Evolutionary conservation across 164 flowering plant genomes (phyloP), one percentile per base, ranked within the genome.

Genomic region (Protea cynaroides): DNA sequence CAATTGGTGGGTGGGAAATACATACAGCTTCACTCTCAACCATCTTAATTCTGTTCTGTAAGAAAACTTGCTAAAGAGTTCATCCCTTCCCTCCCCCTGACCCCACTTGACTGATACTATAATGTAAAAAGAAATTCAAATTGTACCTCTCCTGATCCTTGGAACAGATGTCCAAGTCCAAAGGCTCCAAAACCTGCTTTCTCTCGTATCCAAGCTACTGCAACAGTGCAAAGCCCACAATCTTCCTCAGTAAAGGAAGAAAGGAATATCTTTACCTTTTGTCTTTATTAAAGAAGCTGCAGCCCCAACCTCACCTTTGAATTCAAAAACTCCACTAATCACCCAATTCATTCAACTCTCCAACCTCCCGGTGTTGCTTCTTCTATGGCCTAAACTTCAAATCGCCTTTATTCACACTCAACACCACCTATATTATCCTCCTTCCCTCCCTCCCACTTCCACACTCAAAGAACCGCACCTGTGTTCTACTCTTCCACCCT

Each of bases 241-340:
- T 50, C 18, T 62, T 58, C 36, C 44, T 18, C 59, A 46, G 56
- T 46, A 56, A 58, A 65, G 58, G 37, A 18, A 37, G 19, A 52
- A 21, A 65, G 61, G 63, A 63, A 66, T 46, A 64, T 67, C 69
- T 63, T 63, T 67, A 59, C 49, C 49, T 44, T 15, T 12, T 15
- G 52, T 49, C 74, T 70, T 74, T 67, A 66, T 67, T 60, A 68
- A 59, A 65, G 64, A 61, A 62, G 40, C n/a, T 22, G 25, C 52
- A 54, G 38, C 49, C 47, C 24, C 52, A 55, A 25, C 40, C 38
- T 49, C 10, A 22, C 34, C 59, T 63, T 66, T 59, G 22, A 34
- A 34, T 38, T 61, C 34, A 43, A 23, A 23, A 22, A 34, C 19
- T 49, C 21, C 17, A 13, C 44, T 25, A 46, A n/a, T n/a, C n/a